Percentiles rank a stretch among this genome's conserved stretches.
These are phyloP conservation scores for Yamadazyma triangularis DNA, from an alignment of 1,139 yeast species.

Conservation along the genomic window DNA sequence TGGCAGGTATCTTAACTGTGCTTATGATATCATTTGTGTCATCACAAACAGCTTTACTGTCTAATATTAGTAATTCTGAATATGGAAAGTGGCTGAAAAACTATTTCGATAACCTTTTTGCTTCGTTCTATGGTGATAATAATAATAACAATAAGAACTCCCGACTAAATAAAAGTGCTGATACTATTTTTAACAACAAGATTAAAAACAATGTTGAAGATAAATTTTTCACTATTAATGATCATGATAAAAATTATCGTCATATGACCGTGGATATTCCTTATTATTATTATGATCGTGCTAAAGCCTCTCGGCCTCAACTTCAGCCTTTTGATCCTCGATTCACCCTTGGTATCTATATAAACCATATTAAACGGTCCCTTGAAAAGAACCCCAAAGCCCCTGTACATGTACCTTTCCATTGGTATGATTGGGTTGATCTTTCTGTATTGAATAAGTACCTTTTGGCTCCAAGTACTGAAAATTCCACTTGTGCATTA, in stretches of 20 bases:
- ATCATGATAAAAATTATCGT: conserved; percentile 15
- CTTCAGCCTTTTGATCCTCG: conserved; percentile 48
- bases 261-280: conserved; percentile 21
- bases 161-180: conserved; percentile 18
- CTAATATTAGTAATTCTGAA: no score
- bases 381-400: conserved; percentile 11
- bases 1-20: no score
- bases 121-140: conserved; percentile 7
- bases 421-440: conserved; percentile 26
- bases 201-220: conserved; percentile 20
- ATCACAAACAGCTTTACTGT: no score
- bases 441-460: conserved; percentile 33
- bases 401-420: conserved; percentile 32
- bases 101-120: conserved; percentile 15
- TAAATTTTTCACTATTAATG: conserved; percentile 24
- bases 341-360: conserved; percentile 42
- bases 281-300: conserved; percentile 14
- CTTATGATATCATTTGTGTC: no score
- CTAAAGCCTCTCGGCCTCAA: conserved; percentile 12
- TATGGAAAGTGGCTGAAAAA: conserved; percentile 9
- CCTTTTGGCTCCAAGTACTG: conserved; percentile 30
- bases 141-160: conserved; percentile 9
- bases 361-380: conserved; percentile 20
- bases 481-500: conserved; percentile 31
- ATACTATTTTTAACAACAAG: conserved; percentile 14